Percentiles rank a stretch among this genome's conserved stretches.
Evolutionary conservation across 495 filamentous ascomycete species (phyloP).

Genomic region (Lophiotrema nucula): DNA sequence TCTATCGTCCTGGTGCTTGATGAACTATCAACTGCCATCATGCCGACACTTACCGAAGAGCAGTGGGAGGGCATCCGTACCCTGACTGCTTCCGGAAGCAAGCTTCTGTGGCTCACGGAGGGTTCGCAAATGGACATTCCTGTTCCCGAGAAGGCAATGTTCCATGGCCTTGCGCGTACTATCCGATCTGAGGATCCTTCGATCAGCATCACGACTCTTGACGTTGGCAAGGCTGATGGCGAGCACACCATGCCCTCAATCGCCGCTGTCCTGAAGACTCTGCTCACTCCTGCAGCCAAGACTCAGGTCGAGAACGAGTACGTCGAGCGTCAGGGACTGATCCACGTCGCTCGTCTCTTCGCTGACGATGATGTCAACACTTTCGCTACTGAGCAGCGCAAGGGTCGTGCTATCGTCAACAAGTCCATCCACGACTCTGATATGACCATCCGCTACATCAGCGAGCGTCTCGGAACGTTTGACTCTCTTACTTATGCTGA

Average conservation of each 20-base stretch:
- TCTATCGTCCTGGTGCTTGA: too few species aligned
- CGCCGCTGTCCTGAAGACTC: background rate
- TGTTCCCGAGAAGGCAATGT: slow-evolving; percentile 38
- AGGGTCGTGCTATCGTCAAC: background rate
- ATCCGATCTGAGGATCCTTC: slow-evolving; percentile 39
- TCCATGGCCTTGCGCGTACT: slow-evolving; percentile 37
- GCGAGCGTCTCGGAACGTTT: background rate
- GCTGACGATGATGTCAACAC: background rate
- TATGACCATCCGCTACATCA: background rate
- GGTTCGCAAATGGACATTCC: slow-evolving; percentile 37
- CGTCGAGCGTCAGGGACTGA: background rate
- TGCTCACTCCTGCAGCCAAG: background rate
- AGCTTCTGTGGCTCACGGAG: slow-evolving; percentile 40
- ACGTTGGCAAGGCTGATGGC: slow-evolving; percentile 25
- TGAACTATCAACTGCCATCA: background rate
- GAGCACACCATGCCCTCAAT: background rate
- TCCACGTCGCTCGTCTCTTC: background rate
- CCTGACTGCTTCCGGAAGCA: background rate
- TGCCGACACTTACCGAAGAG: background rate
- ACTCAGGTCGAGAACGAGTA: background rate
- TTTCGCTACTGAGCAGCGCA: background rate
- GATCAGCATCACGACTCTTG: slow-evolving; percentile 38
- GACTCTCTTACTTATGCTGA: slow-evolving; percentile 1
- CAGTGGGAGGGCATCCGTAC: background rate
- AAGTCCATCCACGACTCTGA: background rate